Evolutionary conservation across 345 rosid species (phyloP).

Genomic region (Leavenworthia alabamica): DNA sequence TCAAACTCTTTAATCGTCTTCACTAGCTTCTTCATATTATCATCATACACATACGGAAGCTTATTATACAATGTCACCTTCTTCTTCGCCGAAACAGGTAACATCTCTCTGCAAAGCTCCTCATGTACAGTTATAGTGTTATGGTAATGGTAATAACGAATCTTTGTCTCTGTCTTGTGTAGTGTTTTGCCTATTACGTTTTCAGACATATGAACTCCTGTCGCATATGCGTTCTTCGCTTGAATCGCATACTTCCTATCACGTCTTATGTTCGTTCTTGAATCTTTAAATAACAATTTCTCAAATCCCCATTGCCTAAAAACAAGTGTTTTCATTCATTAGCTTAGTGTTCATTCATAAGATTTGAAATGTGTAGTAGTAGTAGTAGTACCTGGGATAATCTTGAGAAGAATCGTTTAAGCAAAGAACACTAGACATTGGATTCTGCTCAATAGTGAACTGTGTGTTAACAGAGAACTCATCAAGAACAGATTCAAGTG

Average conservation of each 20-base stretch:
- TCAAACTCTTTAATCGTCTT: constrained; percentile 56
- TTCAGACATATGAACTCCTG: constrained; percentile 94
- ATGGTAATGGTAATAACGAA: constrained; percentile 80
- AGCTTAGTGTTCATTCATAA: too few relatives aligned
- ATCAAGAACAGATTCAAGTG: constrained; percentile 49
- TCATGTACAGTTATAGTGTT: constrained; percentile 50
- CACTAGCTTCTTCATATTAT: constrained; percentile 61
- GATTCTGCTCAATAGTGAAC: constrained; percentile 91
- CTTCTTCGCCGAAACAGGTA: constrained; percentile 47
- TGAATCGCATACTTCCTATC: constrained; percentile 87
- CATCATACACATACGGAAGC: constrained; percentile 64
- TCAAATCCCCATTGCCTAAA: constrained; percentile 97
- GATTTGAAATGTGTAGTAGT: too few relatives aligned
- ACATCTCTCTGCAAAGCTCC: constrained; percentile 57
- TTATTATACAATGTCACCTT: constrained; percentile 46
- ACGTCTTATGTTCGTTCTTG: constrained; percentile 55
- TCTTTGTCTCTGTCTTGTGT: constrained; percentile 72
- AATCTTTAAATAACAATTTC: constrained; percentile 70
- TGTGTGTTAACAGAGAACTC: constrained; percentile 58
- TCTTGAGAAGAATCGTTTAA: constrained; percentile 48
- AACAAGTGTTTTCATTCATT: not conserved
- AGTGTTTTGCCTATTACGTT: constrained; percentile 63
- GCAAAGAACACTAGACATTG: constrained; percentile 78
- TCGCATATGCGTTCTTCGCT: constrained; percentile 72
- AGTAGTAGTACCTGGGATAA: constrained; percentile 61